Conservation (phyloP, 345 rosid genomes). For the Dovyalis caffra region DNA sequence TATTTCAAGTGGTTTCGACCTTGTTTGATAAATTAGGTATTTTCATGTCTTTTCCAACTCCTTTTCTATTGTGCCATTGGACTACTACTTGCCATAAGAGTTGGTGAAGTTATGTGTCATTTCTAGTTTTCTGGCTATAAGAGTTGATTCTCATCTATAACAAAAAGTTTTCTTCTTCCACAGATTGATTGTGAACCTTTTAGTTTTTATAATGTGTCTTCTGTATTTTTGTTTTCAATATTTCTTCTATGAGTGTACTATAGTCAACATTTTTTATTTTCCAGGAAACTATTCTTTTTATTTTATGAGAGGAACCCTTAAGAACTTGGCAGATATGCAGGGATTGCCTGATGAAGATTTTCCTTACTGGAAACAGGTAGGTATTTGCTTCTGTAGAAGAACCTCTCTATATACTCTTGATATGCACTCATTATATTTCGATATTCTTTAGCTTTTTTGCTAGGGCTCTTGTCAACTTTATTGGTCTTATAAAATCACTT, state of each 20-base stretch:
- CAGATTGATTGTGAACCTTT: neutral
- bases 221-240: neutral
- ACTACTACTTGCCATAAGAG: neutral
- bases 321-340: conserved; percentile 82
- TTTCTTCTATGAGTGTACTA: neutral
- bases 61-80: conserved; percentile 1
- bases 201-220: neutral
- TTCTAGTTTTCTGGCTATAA: neutral
- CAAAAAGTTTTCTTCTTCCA: neutral
- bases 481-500: neutral
- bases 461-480: neutral
- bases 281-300: conserved; percentile 69
- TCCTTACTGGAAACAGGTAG: conserved; percentile 79
- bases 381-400: neutral
- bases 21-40: conserved; percentile 85
- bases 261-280: neutral
- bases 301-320: conserved; percentile 72
- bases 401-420: neutral
- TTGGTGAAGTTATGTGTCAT: too few relatives aligned
- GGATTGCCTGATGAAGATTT: conserved; percentile 80
- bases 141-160: neutral
- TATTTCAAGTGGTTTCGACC: conserved; percentile 71
- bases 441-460: neutral
- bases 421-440: too few relatives aligned
- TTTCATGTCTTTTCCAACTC: conserved; percentile 1